These are phyloP conservation scores for Sporisorium iseilematis-ciliati DNA, from an alignment of 1,284 basidiomycete genomes.

Conservation along the genomic window DNA sequence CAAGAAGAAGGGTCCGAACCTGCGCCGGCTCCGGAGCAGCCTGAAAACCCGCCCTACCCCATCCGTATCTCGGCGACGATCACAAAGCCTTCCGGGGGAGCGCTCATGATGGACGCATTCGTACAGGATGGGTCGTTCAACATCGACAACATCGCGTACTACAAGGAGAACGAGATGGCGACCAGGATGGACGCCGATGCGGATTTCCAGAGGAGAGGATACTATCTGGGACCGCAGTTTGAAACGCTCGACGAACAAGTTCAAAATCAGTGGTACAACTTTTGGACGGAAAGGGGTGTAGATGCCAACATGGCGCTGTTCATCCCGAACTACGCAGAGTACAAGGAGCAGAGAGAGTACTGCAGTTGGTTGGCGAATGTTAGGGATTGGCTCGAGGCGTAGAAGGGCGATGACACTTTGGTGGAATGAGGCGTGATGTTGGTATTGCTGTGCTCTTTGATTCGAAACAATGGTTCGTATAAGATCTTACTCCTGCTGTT, in stretches of 20 bases:
- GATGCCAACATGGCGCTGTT: constrained; percentile 78
- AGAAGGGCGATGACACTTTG: not conserved
- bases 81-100: constrained; percentile 77
- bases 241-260: constrained; percentile 88
- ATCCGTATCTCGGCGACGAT: constrained; percentile 84
- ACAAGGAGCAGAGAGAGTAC: constrained; percentile 77
- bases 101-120: constrained; percentile 65
- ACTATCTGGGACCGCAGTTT: constrained; percentile 94
- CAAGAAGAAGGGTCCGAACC: constrained; percentile 71
- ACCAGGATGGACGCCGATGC: constrained; percentile 86
- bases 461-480: not conserved
- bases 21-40: constrained; percentile 58
- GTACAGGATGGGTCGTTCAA: constrained; percentile 80
- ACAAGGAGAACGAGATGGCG: constrained; percentile 79
- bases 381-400: constrained; percentile 82
- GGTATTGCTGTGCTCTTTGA: no score
- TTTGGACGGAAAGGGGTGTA: constrained; percentile 86
- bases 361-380: constrained; percentile 87
- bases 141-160: constrained; percentile 90
- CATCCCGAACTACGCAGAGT: constrained; percentile 69
- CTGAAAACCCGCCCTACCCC: constrained; percentile 72
- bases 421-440: not conserved
- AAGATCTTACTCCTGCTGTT: no score
- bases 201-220: constrained; percentile 89
- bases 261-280: constrained; percentile 87